Base-by-base conservation (phyloP, 495 filamentous ascomycete species). In the Tuber brumale region DNA sequence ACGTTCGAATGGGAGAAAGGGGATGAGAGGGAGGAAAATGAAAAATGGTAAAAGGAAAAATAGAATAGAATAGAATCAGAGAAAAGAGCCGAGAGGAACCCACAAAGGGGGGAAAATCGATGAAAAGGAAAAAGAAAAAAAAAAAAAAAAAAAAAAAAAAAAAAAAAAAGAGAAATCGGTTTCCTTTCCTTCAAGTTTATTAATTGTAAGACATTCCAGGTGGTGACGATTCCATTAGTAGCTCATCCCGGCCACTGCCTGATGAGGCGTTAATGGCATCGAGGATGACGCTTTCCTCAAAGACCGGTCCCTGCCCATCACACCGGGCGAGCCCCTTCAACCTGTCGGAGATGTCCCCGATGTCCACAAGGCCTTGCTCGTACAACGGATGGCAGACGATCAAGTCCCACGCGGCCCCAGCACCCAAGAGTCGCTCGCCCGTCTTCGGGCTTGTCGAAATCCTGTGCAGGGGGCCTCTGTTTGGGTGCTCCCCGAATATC, bases 221-320 rank as follows among this genome's bases (percentile, higher is more conserved):
- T 57, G 48, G 48, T 70, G 78, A 77, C 31, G 78, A 76, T 69
- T 80, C 79, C 19, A 80, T 72, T n/a, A 82, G 66, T 10, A 95
- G 84, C 79, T 93, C 92, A 83, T 96, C 93, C 77, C 88, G 89
- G 46, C 91, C 90, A 72, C 87, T 89, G 35, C 89, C 91, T 23
- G 89, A 90, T 81, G 93, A 93, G 78, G 90, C 88, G 84, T 93
- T 89, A 80, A 99, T 94, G 27, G 92, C 93, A 79, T 87, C 85
- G 61, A 89, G 83, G 27, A 97, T 89, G 69, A 89, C 89, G 10
- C 88, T 85, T 84, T 97, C 95, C 76, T 91, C 91, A 83, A 97
- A 97, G 27, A 94, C 94, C 7, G 95, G 94, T 0, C 95, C 95
- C 80, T 92, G 90, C 10, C 95, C 95, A 86, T 97, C 91, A 81